A percentile compares a stretch with the other conserved stretches of the same genome.
phyloP scores from a whole-genome alignment of 805 yeast genomes.

The Candida sanyiensis region DNA sequence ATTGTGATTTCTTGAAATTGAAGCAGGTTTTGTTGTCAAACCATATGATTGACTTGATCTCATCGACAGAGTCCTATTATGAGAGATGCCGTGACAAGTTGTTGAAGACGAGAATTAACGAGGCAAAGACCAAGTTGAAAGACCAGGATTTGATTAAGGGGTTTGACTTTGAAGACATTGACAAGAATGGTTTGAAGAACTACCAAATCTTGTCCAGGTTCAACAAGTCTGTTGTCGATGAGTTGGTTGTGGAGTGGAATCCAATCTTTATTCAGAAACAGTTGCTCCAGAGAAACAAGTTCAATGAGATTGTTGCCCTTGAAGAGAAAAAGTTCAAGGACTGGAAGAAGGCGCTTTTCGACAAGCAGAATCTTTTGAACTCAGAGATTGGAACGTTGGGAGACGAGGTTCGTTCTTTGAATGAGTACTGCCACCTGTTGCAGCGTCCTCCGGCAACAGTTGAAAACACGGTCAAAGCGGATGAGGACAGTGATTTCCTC shows the following conservation, averaged over 20 bases:
- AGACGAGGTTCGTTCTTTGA: constrained; percentile 16
- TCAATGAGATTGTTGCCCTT: constrained; percentile 35
- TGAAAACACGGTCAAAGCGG: too few species aligned
- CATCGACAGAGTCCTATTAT: constrained; percentile 71
- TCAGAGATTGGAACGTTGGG: constrained; percentile 40
- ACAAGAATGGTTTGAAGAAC: constrained; percentile 31
- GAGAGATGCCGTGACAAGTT: constrained; percentile 60
- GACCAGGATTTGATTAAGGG: constrained; percentile 9
- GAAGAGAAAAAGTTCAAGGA: constrained; percentile 57
- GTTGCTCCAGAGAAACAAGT: constrained; percentile 36
- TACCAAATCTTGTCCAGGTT: constrained; percentile 35
- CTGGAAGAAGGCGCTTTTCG: constrained; percentile 53
- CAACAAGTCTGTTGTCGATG: constrained; percentile 34
- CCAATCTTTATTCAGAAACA: constrained; percentile 44
- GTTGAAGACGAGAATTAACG: constrained; percentile 40
- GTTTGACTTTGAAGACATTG: constrained; percentile 25
- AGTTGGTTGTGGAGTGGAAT: constrained; percentile 35
- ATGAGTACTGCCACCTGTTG: constrained; percentile 6
- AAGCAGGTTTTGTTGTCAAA: constrained; percentile 60
- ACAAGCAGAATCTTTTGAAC: constrained; percentile 51
- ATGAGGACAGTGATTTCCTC: too few species aligned
- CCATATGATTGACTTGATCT: constrained; percentile 71
- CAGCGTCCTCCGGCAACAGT: constrained; percentile 1
- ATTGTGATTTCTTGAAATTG: constrained; percentile 70
- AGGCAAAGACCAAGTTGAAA: constrained; percentile 19